These are phyloP conservation scores for Euphorbia pulcherrima DNA, from an alignment of 345 rosid genomes.

Conservation along the genomic window DNA sequence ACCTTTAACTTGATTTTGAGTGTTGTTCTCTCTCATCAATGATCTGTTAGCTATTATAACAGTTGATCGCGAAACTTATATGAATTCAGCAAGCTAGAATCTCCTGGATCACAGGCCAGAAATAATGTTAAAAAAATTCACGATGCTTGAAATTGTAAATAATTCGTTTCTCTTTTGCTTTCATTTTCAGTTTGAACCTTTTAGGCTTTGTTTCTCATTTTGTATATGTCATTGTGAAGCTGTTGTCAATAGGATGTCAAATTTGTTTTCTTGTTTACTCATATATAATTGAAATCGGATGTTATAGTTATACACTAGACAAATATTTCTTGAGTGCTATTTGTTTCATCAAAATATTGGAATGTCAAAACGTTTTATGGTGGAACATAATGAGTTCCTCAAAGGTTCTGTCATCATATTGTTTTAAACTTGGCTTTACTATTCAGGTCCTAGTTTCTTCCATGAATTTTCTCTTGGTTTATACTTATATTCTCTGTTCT, in stretches of 20 bases:
- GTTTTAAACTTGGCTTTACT: no score
- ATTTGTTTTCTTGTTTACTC: not conserved
- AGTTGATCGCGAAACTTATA: not conserved
- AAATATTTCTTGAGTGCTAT: not conserved
- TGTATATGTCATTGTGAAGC: not conserved
- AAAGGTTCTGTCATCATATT: no score
- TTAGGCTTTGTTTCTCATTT: not conserved
- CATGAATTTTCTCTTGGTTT: not conserved
- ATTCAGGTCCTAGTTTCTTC: not conserved
- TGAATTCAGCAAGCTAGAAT: constrained; percentile 45
- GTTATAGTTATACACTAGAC: not conserved
- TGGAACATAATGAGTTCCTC: not conserved
- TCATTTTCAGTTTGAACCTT: not conserved
- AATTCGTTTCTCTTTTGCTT: not conserved
- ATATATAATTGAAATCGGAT: not conserved
- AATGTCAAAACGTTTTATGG: not conserved
- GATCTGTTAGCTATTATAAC: not conserved
- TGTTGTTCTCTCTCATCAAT: not conserved
- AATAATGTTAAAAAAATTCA: constrained; percentile 46
- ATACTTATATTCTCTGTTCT: not conserved
- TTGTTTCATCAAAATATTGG: not conserved
- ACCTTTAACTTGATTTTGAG: not conserved
- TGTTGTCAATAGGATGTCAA: not conserved
- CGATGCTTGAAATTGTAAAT: constrained; percentile 81
- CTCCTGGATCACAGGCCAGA: constrained; percentile 35